Base-by-base conservation (phyloP, 139 green algal species). In the Dunaliella primolecta region DNA sequence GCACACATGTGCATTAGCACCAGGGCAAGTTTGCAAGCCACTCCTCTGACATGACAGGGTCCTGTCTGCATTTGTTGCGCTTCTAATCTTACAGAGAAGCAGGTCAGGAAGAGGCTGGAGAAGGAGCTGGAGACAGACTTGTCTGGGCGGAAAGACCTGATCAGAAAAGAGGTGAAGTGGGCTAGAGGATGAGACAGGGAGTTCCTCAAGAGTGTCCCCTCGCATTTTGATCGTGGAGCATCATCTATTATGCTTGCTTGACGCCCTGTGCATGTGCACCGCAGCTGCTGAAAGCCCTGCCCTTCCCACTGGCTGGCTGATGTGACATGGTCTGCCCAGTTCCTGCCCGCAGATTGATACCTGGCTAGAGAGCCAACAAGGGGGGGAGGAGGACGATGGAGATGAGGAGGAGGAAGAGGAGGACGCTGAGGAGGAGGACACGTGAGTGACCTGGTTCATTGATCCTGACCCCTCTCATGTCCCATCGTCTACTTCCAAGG, bases 91-190 rank as follows among this genome's bases (percentile, higher is more conserved):
- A 81, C 79, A 86, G 92, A 94, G 78, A 94, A 92, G 85, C 93
- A 92, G 84, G 81, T 96, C 55, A 84, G 94, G 0, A 93, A 93
- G 86, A 81, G 90, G 81, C 84, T 97, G 15, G 93, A 97, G 81
- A 85, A 88, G 29, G 77, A 94, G 84, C 89, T 95, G 79, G 87
- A 87, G 1, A 80, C 81, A 15, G 90, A 93, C 2, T 76, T 97
- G 72, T 33, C 79, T 0, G 84, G 87, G 27, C 89, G 87, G 71
- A 96, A 96, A 92, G 93, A 33, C 76, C 89, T 15, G 31, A 84
- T 29, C 86, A 93, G 90, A 83, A 84, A 21, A n/a, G 31, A 74
- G 81, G 46, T 78, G 56, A n/a, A 20, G 55, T n/a, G n/a, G n/a
- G n/a, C n/a, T n/a, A n/a, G 46, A 15, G 7, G 46, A 64, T 64